Conservation (phyloP, 345 rosid species). For the Gossypium raimondii region DNA sequence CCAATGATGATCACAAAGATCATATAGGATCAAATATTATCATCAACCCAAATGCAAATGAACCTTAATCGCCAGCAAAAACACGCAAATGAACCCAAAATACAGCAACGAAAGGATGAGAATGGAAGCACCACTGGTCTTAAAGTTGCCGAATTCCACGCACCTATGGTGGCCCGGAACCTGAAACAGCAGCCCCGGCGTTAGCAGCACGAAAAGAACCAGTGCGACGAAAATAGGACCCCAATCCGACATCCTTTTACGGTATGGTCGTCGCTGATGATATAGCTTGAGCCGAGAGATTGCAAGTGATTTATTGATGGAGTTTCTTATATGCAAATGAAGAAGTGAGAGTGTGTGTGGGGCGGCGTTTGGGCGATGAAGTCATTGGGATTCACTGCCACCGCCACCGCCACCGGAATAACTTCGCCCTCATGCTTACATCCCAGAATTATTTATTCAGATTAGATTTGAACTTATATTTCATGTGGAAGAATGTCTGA, state of each 20-base stretch:
- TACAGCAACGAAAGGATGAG: slow-evolving; percentile 48
- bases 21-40: too few species aligned
- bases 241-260: slow-evolving; percentile 45
- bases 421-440: not conserved
- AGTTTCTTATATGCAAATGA: not conserved
- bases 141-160: slow-evolving; percentile 14
- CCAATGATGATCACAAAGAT: too few species aligned
- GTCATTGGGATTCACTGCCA: too few species aligned
- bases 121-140: slow-evolving; percentile 53
- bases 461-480: too few species aligned
- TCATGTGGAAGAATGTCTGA: too few species aligned
- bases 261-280: not conserved
- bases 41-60: slow-evolving; percentile 44
- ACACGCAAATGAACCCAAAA: slow-evolving; percentile 48
- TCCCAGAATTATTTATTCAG: too few species aligned
- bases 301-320: not conserved
- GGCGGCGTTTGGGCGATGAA: not conserved
- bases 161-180: slow-evolving; percentile 38
- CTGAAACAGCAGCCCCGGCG: slow-evolving; percentile 14
- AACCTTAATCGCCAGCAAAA: slow-evolving; percentile 42
- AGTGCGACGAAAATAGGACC: slow-evolving; percentile 52
- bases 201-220: slow-evolving; percentile 11
- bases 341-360: not conserved
- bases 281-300: not conserved
- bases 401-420: not conserved